Conservation (phyloP, 495 filamentous ascomycete genomes). For the Pyrenula aspistea region DNA sequence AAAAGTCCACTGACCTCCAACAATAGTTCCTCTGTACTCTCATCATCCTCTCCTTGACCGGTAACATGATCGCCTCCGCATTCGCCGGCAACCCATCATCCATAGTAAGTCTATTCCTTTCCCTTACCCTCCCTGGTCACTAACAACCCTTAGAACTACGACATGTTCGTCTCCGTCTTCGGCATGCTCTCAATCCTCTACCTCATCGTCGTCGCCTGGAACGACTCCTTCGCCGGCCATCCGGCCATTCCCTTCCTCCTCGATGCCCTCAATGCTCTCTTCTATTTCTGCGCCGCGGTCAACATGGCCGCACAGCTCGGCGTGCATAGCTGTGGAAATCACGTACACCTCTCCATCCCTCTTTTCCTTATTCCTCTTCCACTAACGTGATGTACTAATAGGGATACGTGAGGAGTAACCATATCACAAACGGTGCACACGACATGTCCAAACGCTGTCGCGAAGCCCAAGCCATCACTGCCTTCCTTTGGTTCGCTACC, state of each 20-base stretch:
- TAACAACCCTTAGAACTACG: too few species aligned
- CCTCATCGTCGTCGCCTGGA: slow-evolving; percentile 41
- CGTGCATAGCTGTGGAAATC: slow-evolving; percentile 48
- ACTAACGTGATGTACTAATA: slow-evolving; percentile 13
- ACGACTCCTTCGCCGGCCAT: slow-evolving; percentile 32
- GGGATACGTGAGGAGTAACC: slow-evolving; percentile 43
- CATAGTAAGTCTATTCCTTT: too few species aligned
- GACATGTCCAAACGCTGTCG: slow-evolving; percentile 47
- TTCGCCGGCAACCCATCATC: slow-evolving; percentile 39
- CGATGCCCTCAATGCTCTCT: slow-evolving; percentile 48
- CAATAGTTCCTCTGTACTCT: slow-evolving; percentile 53
- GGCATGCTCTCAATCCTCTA: slow-evolving; percentile 53
- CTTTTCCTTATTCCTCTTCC: not conserved
- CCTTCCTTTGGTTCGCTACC: slow-evolving; percentile 67
- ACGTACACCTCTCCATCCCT: slow-evolving; percentile 36
- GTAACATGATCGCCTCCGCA: slow-evolving; percentile 52
- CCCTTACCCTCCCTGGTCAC: too few species aligned
- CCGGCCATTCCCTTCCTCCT: slow-evolving; percentile 43
- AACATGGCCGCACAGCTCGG: slow-evolving; percentile 49
- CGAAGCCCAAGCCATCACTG: slow-evolving; percentile 53
- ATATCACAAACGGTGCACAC: slow-evolving; percentile 45
- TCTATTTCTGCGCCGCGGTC: slow-evolving; percentile 54
- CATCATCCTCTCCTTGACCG: slow-evolving; percentile 52
- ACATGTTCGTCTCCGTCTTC: slow-evolving; percentile 54
- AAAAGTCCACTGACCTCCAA: not conserved